Base-by-base conservation (phyloP, 805 yeast species). In the Barnettozyma pratensis region DNA sequence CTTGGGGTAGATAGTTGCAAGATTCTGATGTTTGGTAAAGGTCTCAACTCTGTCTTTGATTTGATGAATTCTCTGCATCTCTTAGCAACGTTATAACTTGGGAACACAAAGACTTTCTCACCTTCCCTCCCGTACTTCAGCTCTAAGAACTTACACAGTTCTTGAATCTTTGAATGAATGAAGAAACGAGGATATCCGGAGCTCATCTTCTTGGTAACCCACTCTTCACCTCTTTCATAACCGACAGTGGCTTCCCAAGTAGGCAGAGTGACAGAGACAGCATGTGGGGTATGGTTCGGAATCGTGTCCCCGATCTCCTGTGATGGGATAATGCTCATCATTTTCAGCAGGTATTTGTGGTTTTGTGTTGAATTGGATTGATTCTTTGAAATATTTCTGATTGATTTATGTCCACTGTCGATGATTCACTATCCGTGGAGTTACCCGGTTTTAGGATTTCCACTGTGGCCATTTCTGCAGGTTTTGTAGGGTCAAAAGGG, bases 241-340 rank as follows among this genome's bases (percentile, higher is more conserved):
- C 89, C 97, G 1, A 94, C 86, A 4, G 86, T 88, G 41, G 96
- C 89, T 43, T 80, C 85, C 99, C 98, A 94, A 0, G 96, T 87
- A 7, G 99, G 99, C 34, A 92, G 74, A 2, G 96, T 87, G 42
- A 92, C 97, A 10, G 96, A 87, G 2, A 92, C 96, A 0, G 97
- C 97, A 66, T 94, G 98, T 3, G 85, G 82, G 0, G 95, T 85
- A 63, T 88, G 83, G 51, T 87, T 84, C 3, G 99, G 97, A 50
- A 94, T 91, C 2, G 96, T 80, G 14, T 78, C 85, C 4, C 97
- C 97, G 14, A 89, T 77, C 45, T 56, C 60, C 49, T 61, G 64
- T 2, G 64, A 60, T 32, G 63, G 63, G 4, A 42, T 19, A 1
- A 36, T 19, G 14, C 34, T 47, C 50, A 47, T 47, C 29, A 25